A percentile compares a stretch with the other conserved stretches of the same genome.
phyloP scores from a whole-genome alignment of 2,329 filamentous ascomycete genomes.

The Stylonectria norvegica region DNA sequence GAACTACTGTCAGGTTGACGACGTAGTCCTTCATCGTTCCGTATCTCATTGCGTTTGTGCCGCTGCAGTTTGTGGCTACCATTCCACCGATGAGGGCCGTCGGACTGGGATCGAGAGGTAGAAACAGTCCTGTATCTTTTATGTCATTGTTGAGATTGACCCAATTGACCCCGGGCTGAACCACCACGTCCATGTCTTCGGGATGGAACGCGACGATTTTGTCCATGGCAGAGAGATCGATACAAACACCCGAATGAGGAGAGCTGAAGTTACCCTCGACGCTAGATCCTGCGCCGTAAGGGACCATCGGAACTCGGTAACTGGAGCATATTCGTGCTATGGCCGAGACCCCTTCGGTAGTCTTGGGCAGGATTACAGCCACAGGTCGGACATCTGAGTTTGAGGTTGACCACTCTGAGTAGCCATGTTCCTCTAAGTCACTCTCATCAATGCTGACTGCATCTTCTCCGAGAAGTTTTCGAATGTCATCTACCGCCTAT shows the following conservation, averaged over 20 bases:
- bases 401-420: constrained; percentile 68
- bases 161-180: constrained; percentile 68
- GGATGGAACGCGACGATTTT: constrained; percentile 60
- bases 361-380: constrained; percentile 61
- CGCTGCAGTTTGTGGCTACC: constrained; percentile 66
- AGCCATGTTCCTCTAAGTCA: constrained; percentile 61
- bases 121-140: constrained; percentile 59
- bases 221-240: constrained; percentile 69
- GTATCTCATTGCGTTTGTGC: constrained; percentile 60
- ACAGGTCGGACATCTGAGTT: constrained; percentile 62
- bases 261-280: constrained; percentile 70
- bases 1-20: constrained; percentile 66
- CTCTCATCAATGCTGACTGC: constrained; percentile 61
- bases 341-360: constrained; percentile 60
- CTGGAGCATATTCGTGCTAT: constrained; percentile 62
- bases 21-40: constrained; percentile 78
- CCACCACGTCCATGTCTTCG: constrained; percentile 68
- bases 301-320: constrained; percentile 66
- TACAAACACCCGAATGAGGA: constrained; percentile 63
- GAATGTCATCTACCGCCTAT: background rate
- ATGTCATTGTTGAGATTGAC: constrained; percentile 64
- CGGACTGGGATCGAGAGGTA: constrained; percentile 67
- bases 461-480: constrained; percentile 44
- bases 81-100: constrained; percentile 56
- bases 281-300: constrained; percentile 70